A percentile compares a stretch with the other conserved stretches of the same genome.
Evolutionary conservation across 371 early-diverging fungal genomes (phyloP).

Genomic region (Apophysomyces trapeziformis): DNA sequence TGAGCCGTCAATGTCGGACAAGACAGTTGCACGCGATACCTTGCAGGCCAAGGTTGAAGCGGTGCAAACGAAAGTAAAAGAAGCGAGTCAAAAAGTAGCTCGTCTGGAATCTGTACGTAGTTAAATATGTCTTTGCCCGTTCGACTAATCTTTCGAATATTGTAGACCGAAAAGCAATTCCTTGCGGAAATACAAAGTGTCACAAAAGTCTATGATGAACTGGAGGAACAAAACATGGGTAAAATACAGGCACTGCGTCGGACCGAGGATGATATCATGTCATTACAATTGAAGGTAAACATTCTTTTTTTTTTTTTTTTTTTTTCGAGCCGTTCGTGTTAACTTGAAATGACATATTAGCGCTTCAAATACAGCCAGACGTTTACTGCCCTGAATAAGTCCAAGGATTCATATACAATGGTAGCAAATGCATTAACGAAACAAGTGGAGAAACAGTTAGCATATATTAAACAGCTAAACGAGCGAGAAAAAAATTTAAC

Average conservation of each 20-base stretch:
- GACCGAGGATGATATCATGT: constrained; percentile 80
- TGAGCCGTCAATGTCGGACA: constrained; percentile 14
- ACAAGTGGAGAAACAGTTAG: constrained; percentile 84
- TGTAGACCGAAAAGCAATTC: constrained; percentile 61
- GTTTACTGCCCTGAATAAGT: constrained; percentile 68
- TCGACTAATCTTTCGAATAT: neutral
- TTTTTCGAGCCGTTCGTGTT: neutral
- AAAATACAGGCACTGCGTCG: constrained; percentile 74
- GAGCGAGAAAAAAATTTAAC: constrained; percentile 73
- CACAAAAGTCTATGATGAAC: constrained; percentile 73
- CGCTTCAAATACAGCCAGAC: constrained; percentile 77
- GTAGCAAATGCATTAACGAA: constrained; percentile 69
- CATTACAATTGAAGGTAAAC: constrained; percentile 68
- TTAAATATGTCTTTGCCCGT: neutral
- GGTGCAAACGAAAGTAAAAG: constrained; percentile 6
- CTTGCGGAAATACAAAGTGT: constrained; percentile 79
- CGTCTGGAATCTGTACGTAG: constrained; percentile 19
- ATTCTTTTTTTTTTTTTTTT: too few species aligned
- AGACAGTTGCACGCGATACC: constrained; percentile 3
- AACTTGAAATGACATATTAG: constrained; percentile 31
- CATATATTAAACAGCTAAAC: constrained; percentile 76
- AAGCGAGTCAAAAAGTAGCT: constrained; percentile 9
- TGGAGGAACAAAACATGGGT: constrained; percentile 81
- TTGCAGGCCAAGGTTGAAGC: constrained; percentile 21
- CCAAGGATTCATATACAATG: constrained; percentile 67